These are phyloP conservation scores for Verticillium zaregamsianum DNA, from an alignment of 2,329 filamentous ascomycete species.

Conservation along the genomic window DNA sequence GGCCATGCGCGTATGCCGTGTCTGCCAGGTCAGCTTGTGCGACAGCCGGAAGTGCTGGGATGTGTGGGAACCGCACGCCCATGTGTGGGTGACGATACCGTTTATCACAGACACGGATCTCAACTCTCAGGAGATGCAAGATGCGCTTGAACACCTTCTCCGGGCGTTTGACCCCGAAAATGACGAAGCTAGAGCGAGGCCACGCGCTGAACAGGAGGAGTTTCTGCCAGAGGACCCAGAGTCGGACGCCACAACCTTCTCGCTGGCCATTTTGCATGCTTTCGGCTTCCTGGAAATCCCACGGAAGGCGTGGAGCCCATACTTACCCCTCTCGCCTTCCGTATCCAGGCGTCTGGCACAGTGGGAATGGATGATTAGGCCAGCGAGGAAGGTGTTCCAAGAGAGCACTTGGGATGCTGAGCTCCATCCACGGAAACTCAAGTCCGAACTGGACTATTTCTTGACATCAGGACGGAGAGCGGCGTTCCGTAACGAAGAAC, in stretches of 20 bases:
- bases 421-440: constrained; percentile 6
- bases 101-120: constrained; percentile 4
- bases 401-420: constrained; percentile 11
- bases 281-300: constrained; percentile 18
- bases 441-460: constrained; percentile 14
- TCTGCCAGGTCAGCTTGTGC: constrained; percentile 1
- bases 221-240: neutral
- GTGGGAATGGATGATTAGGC: constrained; percentile 8
- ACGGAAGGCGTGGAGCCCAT: constrained; percentile 15
- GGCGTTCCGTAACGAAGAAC: constrained; percentile 12
- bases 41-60: neutral
- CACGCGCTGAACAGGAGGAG: neutral
- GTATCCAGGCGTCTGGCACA: constrained; percentile 11
- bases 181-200: neutral
- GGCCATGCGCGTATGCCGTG: constrained; percentile 5
- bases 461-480: constrained; percentile 6
- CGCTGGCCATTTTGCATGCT: constrained; percentile 19
- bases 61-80: neutral
- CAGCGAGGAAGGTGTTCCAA: constrained; percentile 6
- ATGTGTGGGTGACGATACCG: constrained; percentile 2
- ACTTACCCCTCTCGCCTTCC: constrained; percentile 10
- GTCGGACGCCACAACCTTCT: constrained; percentile 11
- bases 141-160: neutral
- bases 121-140: constrained; percentile 5
- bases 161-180: neutral